Evolutionary conservation across 495 filamentous ascomycete genomes (phyloP), one percentile per base, ranked within the genome.

Genomic region (Penicillium taxi): DNA sequence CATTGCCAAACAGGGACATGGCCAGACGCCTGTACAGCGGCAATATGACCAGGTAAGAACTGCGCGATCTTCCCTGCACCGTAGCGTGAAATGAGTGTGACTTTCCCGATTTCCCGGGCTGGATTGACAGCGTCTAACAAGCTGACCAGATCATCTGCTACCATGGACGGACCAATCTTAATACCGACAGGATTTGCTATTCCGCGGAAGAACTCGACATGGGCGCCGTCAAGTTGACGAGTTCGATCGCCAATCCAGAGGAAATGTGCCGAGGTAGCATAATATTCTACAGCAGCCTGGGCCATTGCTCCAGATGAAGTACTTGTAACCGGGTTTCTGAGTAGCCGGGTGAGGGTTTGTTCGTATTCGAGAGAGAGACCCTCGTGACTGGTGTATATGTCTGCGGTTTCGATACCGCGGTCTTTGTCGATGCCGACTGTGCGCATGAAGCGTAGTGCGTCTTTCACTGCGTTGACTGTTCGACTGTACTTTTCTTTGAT

Each of bases 171-270:
- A 0, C 91, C 91, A 34, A 96, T 82, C 61, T 98, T 98, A 52
- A 98, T 82, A 11, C 91, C 91, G 45, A 98, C 82, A 0, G 91
- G 91, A 59, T 98, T 98, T 48, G 84, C 79, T 46, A 98, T 80
- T 23, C 91, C 91, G 23, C 91, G 84, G 74, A 98, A 94, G 69
- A 86, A 98, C 66, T 98, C 91, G 41, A 98, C 78, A 61, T 98
- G 91, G 0, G 85, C 93, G 42, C 86, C 84, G 61, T 86, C 78
- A 17, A 96, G 70, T 53, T 96, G 90, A 20, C 91, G 78, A 1
- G 91, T 98, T 37, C 91, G 83, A 60, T 98, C 91, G 18, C 91
- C 91, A 53, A 98, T 90, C 91, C 91, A 98, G 50, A 98, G 71
- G 66, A 98, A 96, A 59, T 96, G 93, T 0, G 85, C 83, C n/a